Evolutionary conservation across 192 early-diverging fungal species (phyloP), one percentile per base, ranked within the genome.

Genomic region (Backusella tarrabulga): DNA sequence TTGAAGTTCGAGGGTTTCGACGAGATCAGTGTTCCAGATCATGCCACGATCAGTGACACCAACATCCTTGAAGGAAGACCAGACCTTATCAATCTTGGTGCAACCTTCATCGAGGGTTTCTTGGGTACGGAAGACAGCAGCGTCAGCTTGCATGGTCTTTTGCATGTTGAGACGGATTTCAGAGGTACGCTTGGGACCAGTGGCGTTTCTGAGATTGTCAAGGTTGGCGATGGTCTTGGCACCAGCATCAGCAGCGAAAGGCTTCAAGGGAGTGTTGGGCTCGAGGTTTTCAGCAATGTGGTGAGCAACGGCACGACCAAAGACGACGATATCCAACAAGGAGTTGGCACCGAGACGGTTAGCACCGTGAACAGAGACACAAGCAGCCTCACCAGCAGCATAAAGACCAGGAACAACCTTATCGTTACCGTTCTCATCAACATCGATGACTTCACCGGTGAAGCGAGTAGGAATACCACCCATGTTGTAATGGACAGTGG

Each of bases 401-500:
- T 99, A 99, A 73, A 99, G 90, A 26, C 98, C 98, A 72, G 95
- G 95, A n/a, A 99, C 96, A 73, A 97, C 85, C 69, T 90, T 82
- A 79, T 99, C 97, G 72, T 93, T 89, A 75, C 97, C 97, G 70
- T 95, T 90, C 76, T 89, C 82, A 70, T 91, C 87, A 76, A 91
- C 85, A 68, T 86, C 89, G 83, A 99, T 87, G 38, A 97, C 97
- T 88, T 99, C 95, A 73, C 97, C 97, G 75, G 95, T 97, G 92
- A 96, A 98, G 72, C 89, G 90, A 34, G 98, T 98, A 40, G 98
- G 98, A 76, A 99, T 98, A 86, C 98, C 97, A 79, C 98, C 98
- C 96, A 99, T 98, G 90, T 98, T 99, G 92, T 97, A 97, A 88
- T 99, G 98, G 79, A 98, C 98, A 76, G 98, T 98, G 74, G 98